Base-by-base conservation (phyloP, 2,329 filamentous ascomycete genomes). In the Alternaria arbusti region DNA sequence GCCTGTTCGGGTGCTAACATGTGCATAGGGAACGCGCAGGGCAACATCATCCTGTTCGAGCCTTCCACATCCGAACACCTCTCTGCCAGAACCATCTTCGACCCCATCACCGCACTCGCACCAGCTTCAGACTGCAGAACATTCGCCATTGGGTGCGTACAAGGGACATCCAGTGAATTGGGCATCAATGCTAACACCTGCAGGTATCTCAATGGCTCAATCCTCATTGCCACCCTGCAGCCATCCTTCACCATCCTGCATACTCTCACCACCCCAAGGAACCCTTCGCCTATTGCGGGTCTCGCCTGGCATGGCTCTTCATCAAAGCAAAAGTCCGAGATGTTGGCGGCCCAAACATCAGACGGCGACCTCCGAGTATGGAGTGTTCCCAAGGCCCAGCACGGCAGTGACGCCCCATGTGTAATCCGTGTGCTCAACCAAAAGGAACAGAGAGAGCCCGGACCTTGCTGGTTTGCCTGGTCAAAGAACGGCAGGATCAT, bases 401-500 rank as follows among this genome's bases (percentile, higher is more conserved):
- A 89, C 78, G 81, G 87, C 72, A 81, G 86, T 72, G 88, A 97
- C 70, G 86, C 90, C 17, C 94, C 94, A 36, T 95, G 94, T 74
- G 91, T 97, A 8, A 96, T 98, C 63, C 87, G 96, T 66, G 90
- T 96, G 26, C 83, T 99, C 52, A 95, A 93, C 78, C 87, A 92
- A 72, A 89, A 89, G 8, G 94, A 97, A 65, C 89, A 89, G 68
- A 89, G 87, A 69, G 83, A 88, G 32, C 82, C 88, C 3, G 93
- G 93, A 1, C 91, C 92, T 40, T 97, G 97, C 78, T 99, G 96
- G 96, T 94, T 97, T 85, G 91, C 90, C 20, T 99, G 96, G 96
- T 98, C 96, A 0, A 98, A 97, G 82, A 98, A 97, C 82, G 96
- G 96, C 43, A 91, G 94, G 70, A 94, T 99, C 69, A 89, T 99